These are phyloP conservation scores for Oryza coarctata DNA, from an alignment of 176 grass and related monocot genomes.

Conservation along the genomic window DNA sequence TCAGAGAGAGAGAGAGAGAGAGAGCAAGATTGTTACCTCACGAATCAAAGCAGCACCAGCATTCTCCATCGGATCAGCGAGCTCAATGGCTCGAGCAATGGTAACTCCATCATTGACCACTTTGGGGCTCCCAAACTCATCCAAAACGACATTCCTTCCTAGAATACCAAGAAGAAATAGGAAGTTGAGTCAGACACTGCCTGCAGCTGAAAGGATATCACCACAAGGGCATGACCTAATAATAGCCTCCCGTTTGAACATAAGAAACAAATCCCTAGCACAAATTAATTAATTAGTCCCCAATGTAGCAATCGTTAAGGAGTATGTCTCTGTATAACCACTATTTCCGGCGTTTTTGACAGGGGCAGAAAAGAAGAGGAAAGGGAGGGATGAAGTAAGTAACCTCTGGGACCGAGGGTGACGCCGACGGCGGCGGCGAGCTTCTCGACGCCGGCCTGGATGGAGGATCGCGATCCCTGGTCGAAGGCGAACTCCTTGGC, in stretches of 20 bases:
- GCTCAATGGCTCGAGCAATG: constrained; percentile 83
- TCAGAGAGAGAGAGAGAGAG: not conserved
- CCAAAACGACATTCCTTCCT: constrained; percentile 95
- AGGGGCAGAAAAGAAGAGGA: not conserved
- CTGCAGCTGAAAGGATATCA: not conserved
- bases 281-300: too few species aligned
- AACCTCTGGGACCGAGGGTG: constrained; percentile 91
- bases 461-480: constrained; percentile 57
- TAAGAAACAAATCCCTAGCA: too few species aligned
- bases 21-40: constrained; percentile 46
- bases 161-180: not conserved
- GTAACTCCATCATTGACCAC: constrained; percentile 93
- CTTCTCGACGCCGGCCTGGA: constrained; percentile 95
- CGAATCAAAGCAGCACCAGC: constrained; percentile 84
- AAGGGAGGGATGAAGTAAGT: not conserved
- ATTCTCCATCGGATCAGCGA: constrained; percentile 94
- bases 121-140: constrained; percentile 87
- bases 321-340: too few species aligned
- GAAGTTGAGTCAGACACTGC: not conserved
- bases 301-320: too few species aligned
- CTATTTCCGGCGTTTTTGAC: too few species aligned
- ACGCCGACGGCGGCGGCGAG: constrained; percentile 77
- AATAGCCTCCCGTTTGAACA: too few species aligned
- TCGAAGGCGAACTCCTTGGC: constrained; percentile 96
- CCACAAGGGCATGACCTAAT: not conserved